These are phyloP conservation scores for Saksenaea oblongispora DNA, from an alignment of 371 early-diverging fungal genomes.

Conservation along the genomic window DNA sequence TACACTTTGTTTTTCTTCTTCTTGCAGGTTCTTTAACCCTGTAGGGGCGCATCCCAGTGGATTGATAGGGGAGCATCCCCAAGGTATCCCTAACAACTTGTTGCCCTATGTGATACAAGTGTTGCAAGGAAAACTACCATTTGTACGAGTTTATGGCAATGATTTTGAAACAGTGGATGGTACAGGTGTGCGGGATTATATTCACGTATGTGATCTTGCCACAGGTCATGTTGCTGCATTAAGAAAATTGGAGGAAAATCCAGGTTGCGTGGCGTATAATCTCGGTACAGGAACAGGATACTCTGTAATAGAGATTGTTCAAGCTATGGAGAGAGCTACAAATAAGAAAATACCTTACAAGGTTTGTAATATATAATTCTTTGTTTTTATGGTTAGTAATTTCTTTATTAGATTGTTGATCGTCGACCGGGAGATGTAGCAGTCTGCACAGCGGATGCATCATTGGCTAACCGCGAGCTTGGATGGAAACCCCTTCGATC, in stretches of 20 bases:
- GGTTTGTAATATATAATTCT: constrained; percentile 12
- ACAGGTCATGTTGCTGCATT: constrained; percentile 84
- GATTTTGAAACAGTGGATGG: constrained; percentile 90
- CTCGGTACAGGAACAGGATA: constrained; percentile 84
- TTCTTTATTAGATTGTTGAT: constrained; percentile 18
- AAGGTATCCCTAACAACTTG: constrained; percentile 85
- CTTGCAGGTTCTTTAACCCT: constrained; percentile 85
- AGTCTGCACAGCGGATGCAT: constrained; percentile 76
- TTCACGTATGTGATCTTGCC: constrained; percentile 89
- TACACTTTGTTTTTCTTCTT: neutral
- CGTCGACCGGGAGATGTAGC: constrained; percentile 87
- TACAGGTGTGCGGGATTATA: constrained; percentile 88
- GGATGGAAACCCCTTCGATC: constrained; percentile 72
- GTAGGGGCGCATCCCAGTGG: constrained; percentile 91
- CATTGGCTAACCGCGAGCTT: constrained; percentile 68
- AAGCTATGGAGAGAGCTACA: constrained; percentile 72
- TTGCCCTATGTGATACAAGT: constrained; percentile 89
- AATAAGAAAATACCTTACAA: constrained; percentile 67
- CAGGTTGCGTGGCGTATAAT: constrained; percentile 76
- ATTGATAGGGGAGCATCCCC: constrained; percentile 86
- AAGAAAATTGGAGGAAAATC: constrained; percentile 56
- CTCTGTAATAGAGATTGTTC: constrained; percentile 84
- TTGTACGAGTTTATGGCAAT: constrained; percentile 80
- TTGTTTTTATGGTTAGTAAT: neutral
- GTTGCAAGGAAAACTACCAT: constrained; percentile 68